Base-by-base conservation (phyloP, 2,329 filamentous ascomycete species). In the Pleomassaria siparia region DNA sequence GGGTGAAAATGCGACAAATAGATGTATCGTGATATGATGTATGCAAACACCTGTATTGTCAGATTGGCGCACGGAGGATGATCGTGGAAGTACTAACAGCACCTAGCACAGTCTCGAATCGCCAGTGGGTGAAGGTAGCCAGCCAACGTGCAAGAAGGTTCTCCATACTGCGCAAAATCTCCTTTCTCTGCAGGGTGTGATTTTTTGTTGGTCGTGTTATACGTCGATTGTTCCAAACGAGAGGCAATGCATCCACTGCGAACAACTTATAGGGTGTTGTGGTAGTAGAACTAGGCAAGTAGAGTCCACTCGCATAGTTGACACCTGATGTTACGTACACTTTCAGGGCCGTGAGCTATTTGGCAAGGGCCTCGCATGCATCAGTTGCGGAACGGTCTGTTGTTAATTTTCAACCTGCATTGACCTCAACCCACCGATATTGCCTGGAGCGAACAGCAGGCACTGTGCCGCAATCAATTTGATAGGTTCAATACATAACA, bases 1-100 rank as follows among this genome's bases (percentile, higher is more conserved):
- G 46, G 46, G 33, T 49, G 46, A 33, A 49, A 49, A 16, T 37
- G 22, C 5, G 21, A 15, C 11, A 36, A 20, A 21, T 47, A 47
- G 29, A 47, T 42, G 22, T 3, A 16, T 18, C 44, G 43, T 28
- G 40, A n/a, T 39, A 47, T 18, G 16, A 22, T 22, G 39, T 46
- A 50, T 6, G 33, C 43, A 35, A 33, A 46, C 11, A 43, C 37
- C 47, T 50, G 29, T n/a, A 13, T 30, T 13, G 29, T 30, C 29
- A 30, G 29, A 30, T 30, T 30, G 29, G 12, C 29, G 6, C 29
- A 13, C 29, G 29, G 13, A n/a, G 8, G 15, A 43, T 43, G 11
- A 46, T 41, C 7, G 39, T 41, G 39, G 22, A 41, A 41, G 39
- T 41, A 41, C 39, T 41, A 41, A 41, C 39, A 41, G 20, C 39